phyloP scores from a whole-genome alignment of 495 filamentous ascomycete species.

The Annulohypoxylon bovei region DNA sequence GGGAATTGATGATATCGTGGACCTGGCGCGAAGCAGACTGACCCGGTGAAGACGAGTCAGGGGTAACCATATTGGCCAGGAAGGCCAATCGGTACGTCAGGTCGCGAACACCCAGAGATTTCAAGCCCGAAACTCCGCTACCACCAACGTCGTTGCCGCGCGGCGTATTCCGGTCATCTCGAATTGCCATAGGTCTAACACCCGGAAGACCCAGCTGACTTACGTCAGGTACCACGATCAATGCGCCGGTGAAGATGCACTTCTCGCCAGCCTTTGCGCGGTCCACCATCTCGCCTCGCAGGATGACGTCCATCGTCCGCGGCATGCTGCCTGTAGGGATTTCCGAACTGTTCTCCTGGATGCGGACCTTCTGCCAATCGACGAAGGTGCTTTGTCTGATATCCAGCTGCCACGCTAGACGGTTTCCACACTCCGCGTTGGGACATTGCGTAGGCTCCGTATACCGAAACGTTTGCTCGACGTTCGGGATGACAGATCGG shows the following conservation, averaged over 20 bases:
- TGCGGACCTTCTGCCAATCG: constrained; percentile 98
- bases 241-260: constrained; percentile 93
- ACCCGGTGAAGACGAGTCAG: constrained; percentile 81
- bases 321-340: constrained; percentile 99
- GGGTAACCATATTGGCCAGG: constrained; percentile 95
- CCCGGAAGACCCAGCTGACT: constrained; percentile 94
- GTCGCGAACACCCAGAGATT: constrained; percentile 92
- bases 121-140: constrained; percentile 84
- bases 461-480: constrained; percentile 98
- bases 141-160: constrained; percentile 84
- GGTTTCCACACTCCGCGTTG: constrained; percentile 89
- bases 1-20: constrained; percentile 78
- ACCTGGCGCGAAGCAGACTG: constrained; percentile 55
- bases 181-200: constrained; percentile 81
- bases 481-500: constrained; percentile 79
- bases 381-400: constrained; percentile 98
- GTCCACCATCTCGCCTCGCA: constrained; percentile 98
- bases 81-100: constrained; percentile 98
- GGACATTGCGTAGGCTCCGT: constrained; percentile 97
- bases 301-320: constrained; percentile 94
- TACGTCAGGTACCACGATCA: constrained; percentile 97
- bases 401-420: constrained; percentile 89
- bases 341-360: constrained; percentile 97
- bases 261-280: constrained; percentile 97
- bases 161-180: constrained; percentile 77